Base-by-base conservation (phyloP, 2,329 filamentous ascomycete genomes). In the Fusarium tricinctum region DNA sequence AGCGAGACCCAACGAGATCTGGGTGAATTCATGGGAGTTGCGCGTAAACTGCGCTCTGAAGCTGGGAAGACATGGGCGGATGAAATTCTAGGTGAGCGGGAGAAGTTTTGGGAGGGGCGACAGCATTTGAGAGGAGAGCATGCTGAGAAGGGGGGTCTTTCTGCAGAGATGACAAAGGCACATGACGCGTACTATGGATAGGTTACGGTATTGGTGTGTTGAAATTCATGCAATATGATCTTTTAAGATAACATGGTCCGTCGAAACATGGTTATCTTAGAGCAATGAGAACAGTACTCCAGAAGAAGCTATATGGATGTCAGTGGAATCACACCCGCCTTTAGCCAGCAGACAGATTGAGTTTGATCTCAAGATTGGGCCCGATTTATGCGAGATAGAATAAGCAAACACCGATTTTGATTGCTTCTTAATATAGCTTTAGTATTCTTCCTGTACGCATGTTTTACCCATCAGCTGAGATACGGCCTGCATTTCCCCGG, bases 1-100 rank as follows among this genome's bases (percentile, higher is more conserved):
- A 84, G 87, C 49, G 81, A 89, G 53, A 87, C 87, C 33, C 80
- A 82, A 67, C 79, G 93, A 32, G 93, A 98, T 77, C 81, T 99
- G 48, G 88, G 91, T 43, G 95, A 98, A 81, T 98, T 99, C 73
- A 86, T 89, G 3, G 90, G 91, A 75, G 95, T 97, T 3, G 88
- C 91, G 6, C 85, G 82, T 45, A 88, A 87, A 73, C 89, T 98
- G 69, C 84, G 85, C 64, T 84, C 96, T 68, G 87, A 89, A 0
- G 95, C 97, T 81, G 91, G 93, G 63, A 88, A 90, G 81, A 86
- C 82, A 19, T 98, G 95, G 95, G 91, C 90, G 2, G 84, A 86
- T 28, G 89, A 93, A 70, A 82, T 97, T 23, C 81, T 98, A 66
- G 81, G 83, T 69, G 94, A 97, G 82, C 85, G 94, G 62, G 85